Percentiles rank a stretch among this genome's conserved stretches.
These are phyloP conservation scores for Coniochaeta hoffmannii DNA, from an alignment of 2,329 filamentous ascomycete species.

Conservation along the genomic window DNA sequence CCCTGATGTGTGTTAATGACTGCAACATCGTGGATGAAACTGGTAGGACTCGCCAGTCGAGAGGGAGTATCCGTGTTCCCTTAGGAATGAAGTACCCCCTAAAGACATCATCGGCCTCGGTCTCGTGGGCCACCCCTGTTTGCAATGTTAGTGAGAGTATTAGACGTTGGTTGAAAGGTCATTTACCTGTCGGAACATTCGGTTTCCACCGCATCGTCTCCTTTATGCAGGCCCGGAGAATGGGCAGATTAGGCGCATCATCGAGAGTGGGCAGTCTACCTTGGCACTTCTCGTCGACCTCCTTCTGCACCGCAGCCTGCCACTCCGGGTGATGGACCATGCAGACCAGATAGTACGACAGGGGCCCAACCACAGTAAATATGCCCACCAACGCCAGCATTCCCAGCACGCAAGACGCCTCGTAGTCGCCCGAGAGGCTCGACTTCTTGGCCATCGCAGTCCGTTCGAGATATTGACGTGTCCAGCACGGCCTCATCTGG, in stretches of 20 bases:
- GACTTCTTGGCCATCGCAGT: constrained; percentile 12
- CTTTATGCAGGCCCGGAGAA: constrained; percentile 38
- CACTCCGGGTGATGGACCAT: constrained; percentile 42
- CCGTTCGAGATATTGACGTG: constrained; percentile 32
- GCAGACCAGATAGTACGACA: constrained; percentile 28
- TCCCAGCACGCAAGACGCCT: constrained; percentile 23
- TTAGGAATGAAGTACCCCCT: constrained; percentile 40
- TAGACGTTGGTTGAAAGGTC: neutral
- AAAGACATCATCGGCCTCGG: constrained; percentile 42
- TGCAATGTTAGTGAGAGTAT: neutral
- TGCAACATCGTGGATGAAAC: neutral
- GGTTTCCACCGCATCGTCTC: constrained; percentile 36
- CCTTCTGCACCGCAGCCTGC: constrained; percentile 35
- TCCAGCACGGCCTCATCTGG: constrained; percentile 32
- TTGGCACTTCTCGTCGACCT: constrained; percentile 35
- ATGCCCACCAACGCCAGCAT: constrained; percentile 30
- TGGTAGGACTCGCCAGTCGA: constrained; percentile 26
- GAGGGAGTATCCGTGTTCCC: constrained; percentile 32
- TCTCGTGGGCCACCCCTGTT: constrained; percentile 40
- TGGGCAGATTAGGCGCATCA: constrained; percentile 32
- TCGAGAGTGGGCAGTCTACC: constrained; percentile 33
- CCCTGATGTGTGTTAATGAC: constrained; percentile 22
- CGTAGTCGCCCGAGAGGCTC: constrained; percentile 18
- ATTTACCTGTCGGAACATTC: constrained; percentile 32
- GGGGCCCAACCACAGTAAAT: constrained; percentile 27